A percentile compares a stretch with the other conserved stretches of the same genome.
Evolutionary conservation across 805 yeast species (phyloP).

Genomic region (Candida morakotiae): DNA sequence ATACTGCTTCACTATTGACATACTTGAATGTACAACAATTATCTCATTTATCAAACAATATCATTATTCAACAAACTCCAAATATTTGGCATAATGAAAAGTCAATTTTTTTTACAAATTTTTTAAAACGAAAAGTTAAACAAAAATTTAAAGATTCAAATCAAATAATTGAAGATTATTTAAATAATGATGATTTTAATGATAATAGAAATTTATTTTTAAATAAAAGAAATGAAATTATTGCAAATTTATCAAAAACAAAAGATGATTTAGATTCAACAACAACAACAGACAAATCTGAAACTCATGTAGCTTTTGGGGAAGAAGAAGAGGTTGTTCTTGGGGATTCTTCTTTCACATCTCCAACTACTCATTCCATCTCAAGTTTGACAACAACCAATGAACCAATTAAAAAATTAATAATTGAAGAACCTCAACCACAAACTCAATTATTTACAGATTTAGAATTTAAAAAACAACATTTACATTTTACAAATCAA

Average conservation of each 20-base stretch:
- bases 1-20: slow-evolving; percentile 6
- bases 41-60: background rate
- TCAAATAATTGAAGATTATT: slow-evolving; percentile 1
- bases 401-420: background rate
- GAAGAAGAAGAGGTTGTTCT: too few species aligned
- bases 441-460: background rate
- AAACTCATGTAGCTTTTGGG: background rate
- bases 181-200: background rate
- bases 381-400: background rate
- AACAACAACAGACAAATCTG: background rate
- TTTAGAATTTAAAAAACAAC: slow-evolving; percentile 2
- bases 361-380: background rate
- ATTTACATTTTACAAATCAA: slow-evolving; percentile 1
- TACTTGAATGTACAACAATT: slow-evolving; percentile 1
- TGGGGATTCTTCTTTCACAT: background rate
- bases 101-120: slow-evolving; percentile 3
- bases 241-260: background rate
- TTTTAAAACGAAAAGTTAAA: slow-evolving; percentile 5
- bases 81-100: slow-evolving; percentile 8
- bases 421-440: slow-evolving; percentile 6
- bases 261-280: background rate
- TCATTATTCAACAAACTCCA: slow-evolving; percentile 6
- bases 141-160: slow-evolving; percentile 5
- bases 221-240: background rate
- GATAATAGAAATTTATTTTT: too few species aligned